Percentiles rank a stretch among this genome's conserved stretches.
These are phyloP conservation scores for Tolypocladium cylindrosporum DNA, from an alignment of 2,329 filamentous ascomycete genomes.

Conservation along the genomic window DNA sequence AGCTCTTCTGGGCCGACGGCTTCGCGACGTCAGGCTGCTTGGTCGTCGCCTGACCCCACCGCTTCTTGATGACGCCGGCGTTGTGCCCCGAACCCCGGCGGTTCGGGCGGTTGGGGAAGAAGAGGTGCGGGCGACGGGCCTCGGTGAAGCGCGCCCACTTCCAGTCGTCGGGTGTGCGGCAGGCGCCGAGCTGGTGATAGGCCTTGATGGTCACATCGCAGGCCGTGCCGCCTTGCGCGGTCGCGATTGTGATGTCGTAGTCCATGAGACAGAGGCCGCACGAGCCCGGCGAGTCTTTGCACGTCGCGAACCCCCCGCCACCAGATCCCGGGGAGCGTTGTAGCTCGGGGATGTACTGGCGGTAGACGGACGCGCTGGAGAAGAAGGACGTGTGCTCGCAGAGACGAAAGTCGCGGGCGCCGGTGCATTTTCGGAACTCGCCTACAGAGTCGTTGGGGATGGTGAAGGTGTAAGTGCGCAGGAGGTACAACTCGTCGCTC, in stretches of 20 bases:
- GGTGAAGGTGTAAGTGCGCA: conserved; percentile 8
- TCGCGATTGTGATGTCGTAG: conserved; percentile 11
- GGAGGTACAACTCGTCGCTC: conserved; percentile 9
- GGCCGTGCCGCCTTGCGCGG: background rate
- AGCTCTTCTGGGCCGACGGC: background rate
- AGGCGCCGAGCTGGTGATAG: conserved; percentile 11
- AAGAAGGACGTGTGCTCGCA: conserved; percentile 13
- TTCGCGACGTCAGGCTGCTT: background rate
- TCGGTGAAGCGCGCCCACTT: conserved; percentile 16
- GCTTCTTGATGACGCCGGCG: conserved; percentile 7
- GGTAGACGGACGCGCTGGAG: conserved; percentile 7
- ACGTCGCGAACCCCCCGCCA: conserved; percentile 6
- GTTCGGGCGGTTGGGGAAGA: conserved; percentile 12
- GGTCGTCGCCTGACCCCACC: conserved; percentile 6
- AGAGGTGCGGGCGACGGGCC: conserved; percentile 8
- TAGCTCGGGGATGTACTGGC: conserved; percentile 10
- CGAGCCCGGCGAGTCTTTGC: conserved; percentile 8
- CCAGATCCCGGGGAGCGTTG: conserved; percentile 2
- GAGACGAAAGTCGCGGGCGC: conserved; percentile 11
- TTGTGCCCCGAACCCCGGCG: conserved; percentile 8
- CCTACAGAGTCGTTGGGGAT: conserved; percentile 2
- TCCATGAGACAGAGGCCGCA: conserved; percentile 14
- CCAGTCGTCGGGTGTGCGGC: conserved; percentile 13
- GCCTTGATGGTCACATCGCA: conserved; percentile 8
- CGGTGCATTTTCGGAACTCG: conserved; percentile 7